Percentiles rank a stretch among this genome's conserved stretches.
phyloP scores from a whole-genome alignment of 345 rosid species.

The Jatropha curcas region DNA sequence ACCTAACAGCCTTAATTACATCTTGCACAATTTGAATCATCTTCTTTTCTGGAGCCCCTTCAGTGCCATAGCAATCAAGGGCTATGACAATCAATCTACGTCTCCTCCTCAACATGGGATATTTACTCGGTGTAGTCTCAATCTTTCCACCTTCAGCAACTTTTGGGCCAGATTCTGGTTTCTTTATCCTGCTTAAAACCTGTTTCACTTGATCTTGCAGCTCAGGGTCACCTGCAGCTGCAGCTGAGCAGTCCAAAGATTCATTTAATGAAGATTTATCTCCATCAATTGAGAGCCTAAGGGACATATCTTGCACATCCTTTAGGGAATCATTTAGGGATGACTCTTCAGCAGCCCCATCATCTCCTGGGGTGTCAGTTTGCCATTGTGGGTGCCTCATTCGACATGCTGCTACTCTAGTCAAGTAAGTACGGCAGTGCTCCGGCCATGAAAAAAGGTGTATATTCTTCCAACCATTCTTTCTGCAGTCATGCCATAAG shows the following conservation, averaged over 20 bases:
- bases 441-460: constrained; percentile 98
- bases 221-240: constrained; percentile 42
- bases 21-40: constrained; percentile 63
- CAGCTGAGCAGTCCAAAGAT: constrained; percentile 46
- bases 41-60: constrained; percentile 63
- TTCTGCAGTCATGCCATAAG: constrained; percentile 82
- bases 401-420: constrained; percentile 87
- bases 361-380: constrained; percentile 77
- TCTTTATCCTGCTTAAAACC: constrained; percentile 69
- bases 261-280: constrained; percentile 64
- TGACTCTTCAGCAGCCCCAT: constrained; percentile 50
- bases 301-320: constrained; percentile 94
- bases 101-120: constrained; percentile 72
- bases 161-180: constrained; percentile 46
- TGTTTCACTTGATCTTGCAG: constrained; percentile 66
- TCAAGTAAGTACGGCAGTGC: constrained; percentile 93
- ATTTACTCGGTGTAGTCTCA: constrained; percentile 60
- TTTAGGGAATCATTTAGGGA: constrained; percentile 82
- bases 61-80: constrained; percentile 68
- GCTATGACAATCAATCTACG: constrained; percentile 73
- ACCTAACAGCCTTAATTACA: constrained; percentile 59
- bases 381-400: constrained; percentile 98
- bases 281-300: constrained; percentile 90
- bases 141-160: constrained; percentile 49
- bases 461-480: constrained; percentile 94